Base-by-base conservation (phyloP, 108 stramenopile species). In the Fragilaria radians region DNA sequence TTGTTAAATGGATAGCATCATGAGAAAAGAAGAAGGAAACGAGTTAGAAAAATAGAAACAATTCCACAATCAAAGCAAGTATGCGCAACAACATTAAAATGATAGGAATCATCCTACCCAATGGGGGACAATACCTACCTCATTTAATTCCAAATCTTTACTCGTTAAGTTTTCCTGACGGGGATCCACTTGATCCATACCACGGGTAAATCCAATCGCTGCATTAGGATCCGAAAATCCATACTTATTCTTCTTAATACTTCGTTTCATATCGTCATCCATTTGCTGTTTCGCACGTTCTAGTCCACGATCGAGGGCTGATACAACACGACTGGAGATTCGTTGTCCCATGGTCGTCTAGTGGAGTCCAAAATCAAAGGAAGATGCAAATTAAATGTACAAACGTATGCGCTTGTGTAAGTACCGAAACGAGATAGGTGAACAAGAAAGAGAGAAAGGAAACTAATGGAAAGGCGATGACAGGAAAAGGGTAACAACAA, bases 191-290 rank as follows among this genome's bases (percentile, higher is more conserved):
- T 11, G 11, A 42, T 42, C 36, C 36, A 42, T 42, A 14, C 36
- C 36, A 11, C 36, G 7, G 36, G 36, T 42, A 14, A 42, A 42
- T 11, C 36, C 36, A 42, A 42, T 42, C 14, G 36, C 36, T 11
- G 36, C 36, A 42, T 42, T 42, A 7, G 36, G 36, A 42, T 42
- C 36, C 11, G 36, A 42, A 19, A 51, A 22, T 7, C 22, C 22
- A 51, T 51, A 51, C 22, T 22, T 22, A 19, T 51, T 51, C 7
- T 51, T 22, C 50, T 51, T 51, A n/a, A 22, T 19, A 22, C 22
- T 51, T 5, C 21, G 9, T 51, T 51, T 51, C 50, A 51, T 51
- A 5, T 51, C 50, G 17, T 22, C 5, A 51, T 51, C 21, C 18
- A 22, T 51, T 22, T 51, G 18, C 22, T n/a, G 9, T 7, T 51